Conservation (phyloP, 2,329 filamentous ascomycete genomes). For the Cladophialophora carrionii region DNA sequence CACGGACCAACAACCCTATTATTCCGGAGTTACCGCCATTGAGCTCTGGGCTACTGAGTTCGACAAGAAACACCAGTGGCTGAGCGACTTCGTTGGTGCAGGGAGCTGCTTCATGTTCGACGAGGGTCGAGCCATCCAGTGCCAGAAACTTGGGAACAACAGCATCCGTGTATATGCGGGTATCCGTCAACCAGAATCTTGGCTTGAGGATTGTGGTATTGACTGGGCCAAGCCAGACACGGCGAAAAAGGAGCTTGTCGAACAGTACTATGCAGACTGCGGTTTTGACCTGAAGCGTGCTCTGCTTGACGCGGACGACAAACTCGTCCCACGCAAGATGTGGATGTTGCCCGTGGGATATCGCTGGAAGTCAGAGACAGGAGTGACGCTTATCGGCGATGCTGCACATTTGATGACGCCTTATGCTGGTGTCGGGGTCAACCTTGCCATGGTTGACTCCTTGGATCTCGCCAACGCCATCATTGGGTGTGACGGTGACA, state of each 20-base stretch:
- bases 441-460: slow-evolving; percentile 33
- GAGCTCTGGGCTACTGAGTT: slow-evolving; percentile 51
- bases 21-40: slow-evolving; percentile 48
- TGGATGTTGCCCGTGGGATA: slow-evolving; percentile 59
- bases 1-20: slow-evolving; percentile 35
- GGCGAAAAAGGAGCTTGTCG: slow-evolving; percentile 47
- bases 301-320: slow-evolving; percentile 48
- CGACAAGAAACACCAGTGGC: slow-evolving; percentile 49
- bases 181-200: slow-evolving; percentile 46
- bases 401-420: slow-evolving; percentile 34
- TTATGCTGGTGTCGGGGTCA: slow-evolving; percentile 35
- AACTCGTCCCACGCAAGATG: slow-evolving; percentile 50
- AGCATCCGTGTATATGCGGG: slow-evolving; percentile 50
- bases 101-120: slow-evolving; percentile 53
- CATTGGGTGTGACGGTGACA: slow-evolving; percentile 23
- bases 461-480: slow-evolving; percentile 36
- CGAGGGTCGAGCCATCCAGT: slow-evolving; percentile 49
- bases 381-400: slow-evolving; percentile 59
- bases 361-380: slow-evolving; percentile 53
- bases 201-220: slow-evolving; percentile 51
- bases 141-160: slow-evolving; percentile 56
- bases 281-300: slow-evolving; percentile 49
- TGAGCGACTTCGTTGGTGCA: slow-evolving; percentile 53
- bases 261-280: slow-evolving; percentile 50
- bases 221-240: slow-evolving; percentile 49